phyloP scores from a whole-genome alignment of 352 stramenopile species.

The Phytopythium sindhum region DNA sequence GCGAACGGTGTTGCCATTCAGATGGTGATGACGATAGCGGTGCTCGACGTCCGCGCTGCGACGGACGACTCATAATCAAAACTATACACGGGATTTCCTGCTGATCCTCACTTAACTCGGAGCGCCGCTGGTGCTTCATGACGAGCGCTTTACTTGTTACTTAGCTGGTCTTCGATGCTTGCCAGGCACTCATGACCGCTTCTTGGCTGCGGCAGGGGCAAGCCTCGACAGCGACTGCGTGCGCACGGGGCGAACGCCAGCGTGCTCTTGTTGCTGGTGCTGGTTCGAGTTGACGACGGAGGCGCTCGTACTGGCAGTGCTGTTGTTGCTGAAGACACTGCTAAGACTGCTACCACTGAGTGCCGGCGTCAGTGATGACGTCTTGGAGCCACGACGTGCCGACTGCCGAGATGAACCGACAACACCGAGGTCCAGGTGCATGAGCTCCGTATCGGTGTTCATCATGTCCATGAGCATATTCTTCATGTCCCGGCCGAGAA shows the following conservation, averaged over 20 bases:
- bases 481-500: conserved; percentile 75
- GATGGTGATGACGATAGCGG: neutral
- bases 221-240: conserved; percentile 31
- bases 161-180: neutral
- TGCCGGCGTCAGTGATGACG: conserved; percentile 16
- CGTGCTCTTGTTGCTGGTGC: neutral
- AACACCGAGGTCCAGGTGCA: conserved; percentile 75
- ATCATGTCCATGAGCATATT: conserved; percentile 75
- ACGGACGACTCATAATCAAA: neutral
- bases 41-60: neutral
- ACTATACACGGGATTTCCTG: conserved; percentile 2
- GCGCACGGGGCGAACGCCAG: conserved; percentile 13
- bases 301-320: conserved; percentile 12
- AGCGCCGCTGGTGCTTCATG: neutral
- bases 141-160: neutral
- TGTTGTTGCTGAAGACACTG: conserved; percentile 10
- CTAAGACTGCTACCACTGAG: conserved; percentile 17
- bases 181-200: neutral
- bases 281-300: conserved; percentile 2
- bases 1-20: neutral
- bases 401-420: conserved; percentile 31
- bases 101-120: neutral
- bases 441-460: conserved; percentile 76
- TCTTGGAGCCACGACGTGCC: conserved; percentile 31
- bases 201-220: conserved; percentile 2